These are phyloP conservation scores for Daldinia vernicosa DNA, from an alignment of 495 filamentous ascomycete genomes.

Conservation along the genomic window DNA sequence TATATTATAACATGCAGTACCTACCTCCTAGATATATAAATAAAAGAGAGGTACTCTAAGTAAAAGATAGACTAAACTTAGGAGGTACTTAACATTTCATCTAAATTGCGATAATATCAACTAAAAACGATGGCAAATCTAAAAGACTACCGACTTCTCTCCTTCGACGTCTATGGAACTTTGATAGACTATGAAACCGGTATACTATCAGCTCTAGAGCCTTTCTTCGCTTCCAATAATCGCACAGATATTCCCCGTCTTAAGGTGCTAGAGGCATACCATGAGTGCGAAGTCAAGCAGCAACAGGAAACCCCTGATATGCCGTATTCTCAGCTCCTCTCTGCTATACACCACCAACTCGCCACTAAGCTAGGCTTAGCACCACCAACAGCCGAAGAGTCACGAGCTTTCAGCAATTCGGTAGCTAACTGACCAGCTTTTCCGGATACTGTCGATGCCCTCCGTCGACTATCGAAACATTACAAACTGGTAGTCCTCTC, in stretches of 20 bases:
- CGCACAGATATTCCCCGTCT: conserved; percentile 13
- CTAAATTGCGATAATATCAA: too few relatives aligned
- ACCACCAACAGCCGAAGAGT: conserved; percentile 44
- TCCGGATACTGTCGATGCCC: conserved; percentile 64
- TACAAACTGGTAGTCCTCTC: conserved; percentile 71
- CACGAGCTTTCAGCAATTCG: conserved; percentile 56
- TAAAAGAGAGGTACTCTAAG: too few relatives aligned
- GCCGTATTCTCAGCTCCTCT: conserved; percentile 62
- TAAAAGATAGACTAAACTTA: too few relatives aligned
- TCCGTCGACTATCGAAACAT: conserved; percentile 58
- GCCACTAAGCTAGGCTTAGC: conserved; percentile 37
- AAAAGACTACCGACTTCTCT: conserved; percentile 60
- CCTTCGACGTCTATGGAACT: conserved; percentile 64
- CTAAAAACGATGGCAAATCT: conserved; percentile 31
- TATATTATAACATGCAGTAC: neutral
- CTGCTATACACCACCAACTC: conserved; percentile 48
- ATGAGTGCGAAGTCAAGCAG: conserved; percentile 45
- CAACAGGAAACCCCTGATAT: conserved; percentile 58
- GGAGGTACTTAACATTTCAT: too few relatives aligned
- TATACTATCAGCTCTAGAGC: conserved; percentile 21
- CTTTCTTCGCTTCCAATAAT: conserved; percentile 18
- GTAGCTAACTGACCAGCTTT: conserved; percentile 67
- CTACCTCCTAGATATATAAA: too few relatives aligned
- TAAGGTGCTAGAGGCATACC: conserved; percentile 16
- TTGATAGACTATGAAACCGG: conserved; percentile 69